These are phyloP conservation scores for Ceratopteris richardii DNA, from an alignment of 75 land plant genomes.

Conservation along the genomic window DNA sequence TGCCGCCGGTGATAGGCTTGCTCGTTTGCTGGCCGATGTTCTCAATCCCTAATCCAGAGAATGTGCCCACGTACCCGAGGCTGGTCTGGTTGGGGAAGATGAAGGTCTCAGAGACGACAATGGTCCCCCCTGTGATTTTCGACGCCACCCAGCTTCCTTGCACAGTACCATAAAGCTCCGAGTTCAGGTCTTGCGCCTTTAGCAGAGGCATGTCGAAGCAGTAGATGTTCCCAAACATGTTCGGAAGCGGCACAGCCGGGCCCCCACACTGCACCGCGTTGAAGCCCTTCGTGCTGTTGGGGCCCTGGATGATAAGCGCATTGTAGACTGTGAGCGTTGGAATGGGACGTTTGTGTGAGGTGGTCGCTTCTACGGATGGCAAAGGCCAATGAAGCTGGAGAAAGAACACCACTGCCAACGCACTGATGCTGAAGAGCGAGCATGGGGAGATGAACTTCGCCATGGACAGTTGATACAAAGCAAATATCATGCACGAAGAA, in stretches of 20 bases:
- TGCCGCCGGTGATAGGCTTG: slow-evolving; percentile 1
- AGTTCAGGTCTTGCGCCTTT: background rate
- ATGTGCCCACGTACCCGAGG: background rate
- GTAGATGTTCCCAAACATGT: background rate
- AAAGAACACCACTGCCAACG: no score
- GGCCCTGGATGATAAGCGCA: no score
- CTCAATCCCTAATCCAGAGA: background rate
- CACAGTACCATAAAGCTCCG: background rate
- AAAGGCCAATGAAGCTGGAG: no score
- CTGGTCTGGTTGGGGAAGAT: background rate
- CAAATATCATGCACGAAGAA: no score
- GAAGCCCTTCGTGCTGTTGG: no score
- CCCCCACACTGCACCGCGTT: no score
- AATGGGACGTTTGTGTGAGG: no score
- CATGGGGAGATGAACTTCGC: no score
- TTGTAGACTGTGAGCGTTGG: no score
- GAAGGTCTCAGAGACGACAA: background rate
- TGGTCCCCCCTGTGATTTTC: background rate
- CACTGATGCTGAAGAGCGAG: no score
- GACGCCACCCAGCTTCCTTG: background rate
- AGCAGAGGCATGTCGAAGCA: slow-evolving; percentile 3
- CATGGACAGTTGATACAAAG: no score
- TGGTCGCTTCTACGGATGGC: no score
- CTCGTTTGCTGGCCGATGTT: background rate
- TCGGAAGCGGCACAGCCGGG: background rate